Evolutionary conservation across 306 rosid genomes (phyloP), one percentile per base, ranked within the genome.

Genomic region (Vachellia collinsii): DNA sequence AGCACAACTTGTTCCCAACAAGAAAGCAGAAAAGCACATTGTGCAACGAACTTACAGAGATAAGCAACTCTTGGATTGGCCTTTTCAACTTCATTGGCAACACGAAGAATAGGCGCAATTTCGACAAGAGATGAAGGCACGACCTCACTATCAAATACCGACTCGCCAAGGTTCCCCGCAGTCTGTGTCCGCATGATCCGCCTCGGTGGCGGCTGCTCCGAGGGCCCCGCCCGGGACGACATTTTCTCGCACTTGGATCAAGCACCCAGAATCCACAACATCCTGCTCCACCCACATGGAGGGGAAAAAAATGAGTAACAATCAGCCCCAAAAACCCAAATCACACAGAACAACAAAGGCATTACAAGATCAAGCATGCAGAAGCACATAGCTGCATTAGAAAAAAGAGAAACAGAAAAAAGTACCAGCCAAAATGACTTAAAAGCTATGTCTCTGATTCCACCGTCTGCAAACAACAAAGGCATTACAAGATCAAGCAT

Each of bases 81-180:
- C 76, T 94, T 77, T 78, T 95, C 99, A 1, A 95, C 98, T 85
- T 95, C 99, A 87, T 95, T 95, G 68, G 99, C 99, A 75, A 95
- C 98, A 20, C 99, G 98, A 70, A 95, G 99, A 87, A 95, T 93
- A 5, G 98, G 97, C 3, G 99, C 99, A 38, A 95, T 93, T 81
- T 95, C 94, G 0, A 87, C 91, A 0, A 95, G 99, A 17, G 99
- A 90, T 0, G 99, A 95, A n/a, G 99, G 99, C 65, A 95, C 99
- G 1, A 93, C 91, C 86, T 93, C 99, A 77, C 99, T 93, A 71
- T 95, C 97, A 48, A 91, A 91, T 36, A 82, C 88, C 2, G 97
- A 81, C 82, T 95, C 99, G 10, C 99, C 99, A 4, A 93, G 91
- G 84, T 91, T 95, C 17, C 98, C 99, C 8, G 97, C 90, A 0